Evolutionary conservation across 2,329 filamentous ascomycete genomes (phyloP), one percentile per base, ranked within the genome.

Genomic region (Rachicladosporium sp.): DNA sequence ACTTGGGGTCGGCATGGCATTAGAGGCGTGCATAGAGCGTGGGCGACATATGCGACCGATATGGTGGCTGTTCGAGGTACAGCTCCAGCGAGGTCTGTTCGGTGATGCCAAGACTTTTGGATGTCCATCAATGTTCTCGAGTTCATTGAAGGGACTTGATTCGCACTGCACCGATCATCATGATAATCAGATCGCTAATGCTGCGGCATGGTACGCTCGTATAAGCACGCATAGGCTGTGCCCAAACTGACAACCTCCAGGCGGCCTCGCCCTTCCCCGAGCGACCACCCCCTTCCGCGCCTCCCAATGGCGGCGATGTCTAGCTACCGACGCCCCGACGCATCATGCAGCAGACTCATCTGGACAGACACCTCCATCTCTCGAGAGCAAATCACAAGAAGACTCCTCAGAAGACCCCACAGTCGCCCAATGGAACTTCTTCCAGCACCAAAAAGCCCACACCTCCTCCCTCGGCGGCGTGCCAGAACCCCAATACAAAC

Each of bases 401-500:
- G 34, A 29, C 38, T 43, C 38, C 52, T 60, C 50, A 40, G 53
- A 43, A 8, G 50, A 59, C 33, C 50, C 46, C 12, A 51, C 59
- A 12, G 61, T 62, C 8, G 55, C 60, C 40, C 60, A 68, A 50
- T 70, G 64, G 53, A 50, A 57, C 40, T 54, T 59, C 41, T 62
- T 54, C 54, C 60, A 63, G 47, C 58, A 62, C 46, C 64, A 65
- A 50, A 56, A 64, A 44, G 48, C 57, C 42, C 47, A 56, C 23
- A 57, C 57, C 19, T 48, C 49, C 10, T 46, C 55, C 12, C 46
- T 70, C 6, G 68, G 68, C 31, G 54, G 59, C 19, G 45, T 51
- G 33, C 47, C 68, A 32, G 50, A 49, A 41, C 65, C 66, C 32
- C 69, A 73, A 43, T 88, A 89, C 63, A 61, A 73, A 44, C 81